Evolutionary conservation across 2,329 filamentous ascomycete genomes (phyloP), one percentile per base, ranked within the genome.

Genomic region (Phialophora chinensis): DNA sequence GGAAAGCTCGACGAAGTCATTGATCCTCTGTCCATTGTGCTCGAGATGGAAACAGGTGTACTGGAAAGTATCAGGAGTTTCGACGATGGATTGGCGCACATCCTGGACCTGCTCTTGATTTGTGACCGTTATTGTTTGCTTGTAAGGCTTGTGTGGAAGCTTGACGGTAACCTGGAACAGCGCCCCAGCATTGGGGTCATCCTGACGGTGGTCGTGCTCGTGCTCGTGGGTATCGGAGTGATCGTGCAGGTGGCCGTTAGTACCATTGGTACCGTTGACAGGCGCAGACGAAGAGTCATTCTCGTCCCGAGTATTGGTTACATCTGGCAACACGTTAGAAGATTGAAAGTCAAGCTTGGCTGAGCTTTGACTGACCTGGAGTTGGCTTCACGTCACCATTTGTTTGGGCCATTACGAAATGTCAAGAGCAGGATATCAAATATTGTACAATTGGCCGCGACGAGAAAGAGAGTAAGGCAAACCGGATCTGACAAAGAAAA

Each of bases 1-100:
- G 62, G 92, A 93, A 69, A 99, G 86, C 77, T 96, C 90, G 66
- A 96, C 87, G 74, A 95, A 98, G 80, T 99, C 95, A 79, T 98
- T 98, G 85, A 99, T 90, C 71, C 91, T 90, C 79, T 91, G 84
- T 72, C 92, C 92, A 66, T 91, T 89, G 81, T 93, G 89, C 81
- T 98, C 93, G 74, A 99, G 88, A 81, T 99, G 95, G 83, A 99
- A 99, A 84, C 95, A 99, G 61, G 95, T 96, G 83, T 97, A 97
- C 80, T 96, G 93, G 82, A 97, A 95, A 60, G 94, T 96, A 67
- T 90, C 86, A 4, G 95, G 95, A 58, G 93, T 86, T 80, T 99
- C 95, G 81, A 97, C 93, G 77, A 99, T 91, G 69, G 93, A 94
- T 81, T 98, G 95, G 72, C 95, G 91, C 74, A 99, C 89, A 83